Evolutionary conservation across 495 filamentous ascomycete species (phyloP).

Genomic region (Symbiotaphrina buchneri): DNA sequence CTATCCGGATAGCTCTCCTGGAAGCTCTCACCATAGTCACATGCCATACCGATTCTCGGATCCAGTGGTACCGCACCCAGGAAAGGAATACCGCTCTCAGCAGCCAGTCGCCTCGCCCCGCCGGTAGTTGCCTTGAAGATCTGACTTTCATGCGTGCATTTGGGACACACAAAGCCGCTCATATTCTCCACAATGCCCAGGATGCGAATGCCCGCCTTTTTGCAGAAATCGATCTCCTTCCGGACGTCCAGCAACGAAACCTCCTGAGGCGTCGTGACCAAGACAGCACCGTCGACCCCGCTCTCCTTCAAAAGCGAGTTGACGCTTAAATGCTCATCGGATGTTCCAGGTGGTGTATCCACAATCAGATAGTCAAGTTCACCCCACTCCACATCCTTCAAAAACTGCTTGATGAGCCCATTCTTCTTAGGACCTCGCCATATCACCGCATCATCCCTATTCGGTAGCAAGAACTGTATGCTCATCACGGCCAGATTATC

Average conservation of each 20-base stretch:
- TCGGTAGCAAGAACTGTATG: conserved; percentile 92
- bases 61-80: conserved; percentile 84
- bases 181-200: conserved; percentile 94
- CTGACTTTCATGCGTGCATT: conserved; percentile 56
- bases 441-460: conserved; percentile 79
- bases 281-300: conserved; percentile 77
- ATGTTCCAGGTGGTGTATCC: conserved; percentile 88
- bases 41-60: conserved; percentile 83
- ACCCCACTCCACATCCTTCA: conserved; percentile 96
- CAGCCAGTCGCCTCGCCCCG: conserved; percentile 54
- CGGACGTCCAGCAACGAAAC: conserved; percentile 81
- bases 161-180: conserved; percentile 86
- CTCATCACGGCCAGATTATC: conserved; percentile 90
- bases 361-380: conserved; percentile 81
- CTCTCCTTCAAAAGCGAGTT: conserved; percentile 71
- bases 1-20: conserved; percentile 84
- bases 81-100: conserved; percentile 71
- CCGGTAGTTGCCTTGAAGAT: conserved; percentile 89
- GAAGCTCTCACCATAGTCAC: conserved; percentile 94
- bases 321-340: conserved; percentile 84
- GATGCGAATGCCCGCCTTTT: conserved; percentile 75
- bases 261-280: conserved; percentile 90
- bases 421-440: conserved; percentile 96
- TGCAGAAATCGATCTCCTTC: conserved; percentile 93
- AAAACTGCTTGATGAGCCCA: conserved; percentile 87